These are phyloP conservation scores for Aspergillus sp. DNA, from an alignment of 2,329 filamentous ascomycete genomes.

Conservation along the genomic window DNA sequence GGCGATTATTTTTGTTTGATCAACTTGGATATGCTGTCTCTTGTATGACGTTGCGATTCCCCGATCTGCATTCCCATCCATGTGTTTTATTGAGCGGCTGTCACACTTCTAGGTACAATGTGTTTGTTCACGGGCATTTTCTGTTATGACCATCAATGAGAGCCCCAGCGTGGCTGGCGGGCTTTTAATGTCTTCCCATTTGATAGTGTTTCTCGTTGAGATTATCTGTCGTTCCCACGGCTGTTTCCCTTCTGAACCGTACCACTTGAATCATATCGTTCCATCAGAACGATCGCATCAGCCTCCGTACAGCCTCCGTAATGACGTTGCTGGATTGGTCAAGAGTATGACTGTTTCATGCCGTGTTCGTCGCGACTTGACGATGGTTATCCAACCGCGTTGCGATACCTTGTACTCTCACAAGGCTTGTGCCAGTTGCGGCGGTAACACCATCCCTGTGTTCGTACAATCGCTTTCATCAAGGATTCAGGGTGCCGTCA, in stretches of 20 bases:
- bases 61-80: conserved; percentile 23
- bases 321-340: not conserved
- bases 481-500: not conserved
- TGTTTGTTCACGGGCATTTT: not conserved
- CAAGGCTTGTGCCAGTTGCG: not conserved
- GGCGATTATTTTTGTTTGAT: conserved; percentile 10
- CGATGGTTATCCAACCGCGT: not conserved
- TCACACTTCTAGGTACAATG: not conserved
- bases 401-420: not conserved
- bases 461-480: not conserved
- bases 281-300: not conserved
- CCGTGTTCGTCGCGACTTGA: not conserved
- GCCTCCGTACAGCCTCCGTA: not conserved
- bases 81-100: conserved; percentile 5
- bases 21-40: conserved; percentile 19
- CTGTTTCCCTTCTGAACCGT: not conserved
- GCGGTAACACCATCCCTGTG: not conserved
- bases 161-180: not conserved
- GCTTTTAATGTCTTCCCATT: not conserved
- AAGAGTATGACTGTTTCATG: not conserved
- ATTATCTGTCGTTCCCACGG: not conserved
- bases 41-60: conserved; percentile 29
- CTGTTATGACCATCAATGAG: not conserved
- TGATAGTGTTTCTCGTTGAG: not conserved
- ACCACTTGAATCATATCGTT: not conserved